These are phyloP conservation scores for Epithele typhae DNA, from an alignment of 768 basidiomycete species.

Conservation along the genomic window DNA sequence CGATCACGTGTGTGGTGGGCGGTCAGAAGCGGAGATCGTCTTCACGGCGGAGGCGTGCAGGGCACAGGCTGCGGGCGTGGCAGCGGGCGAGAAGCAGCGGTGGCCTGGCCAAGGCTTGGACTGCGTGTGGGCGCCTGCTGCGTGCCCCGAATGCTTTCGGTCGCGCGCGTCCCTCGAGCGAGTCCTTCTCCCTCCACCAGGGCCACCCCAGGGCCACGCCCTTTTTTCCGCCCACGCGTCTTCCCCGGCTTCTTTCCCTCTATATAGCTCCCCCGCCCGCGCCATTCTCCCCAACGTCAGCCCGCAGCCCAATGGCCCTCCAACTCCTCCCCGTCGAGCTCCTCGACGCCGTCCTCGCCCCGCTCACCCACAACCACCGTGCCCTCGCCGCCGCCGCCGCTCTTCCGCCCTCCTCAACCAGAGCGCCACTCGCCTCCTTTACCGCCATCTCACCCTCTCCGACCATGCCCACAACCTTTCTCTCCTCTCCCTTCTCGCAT, in stretches of 20 bases:
- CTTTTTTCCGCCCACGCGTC: constrained; percentile 2
- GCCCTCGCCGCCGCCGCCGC: constrained; percentile 46
- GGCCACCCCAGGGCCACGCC: background rate
- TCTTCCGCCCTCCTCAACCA: constrained; percentile 38
- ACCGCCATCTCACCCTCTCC: constrained; percentile 50
- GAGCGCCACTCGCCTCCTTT: constrained; percentile 59
- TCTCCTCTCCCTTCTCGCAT: constrained; percentile 53
- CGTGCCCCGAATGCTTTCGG: background rate
- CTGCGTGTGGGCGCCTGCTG: too few species aligned
- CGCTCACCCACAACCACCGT: constrained; percentile 25
- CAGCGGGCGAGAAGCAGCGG: too few species aligned
- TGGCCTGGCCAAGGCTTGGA: too few species aligned
- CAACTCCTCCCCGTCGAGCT: constrained; percentile 57
- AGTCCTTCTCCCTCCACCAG: background rate
- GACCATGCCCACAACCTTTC: constrained; percentile 39
- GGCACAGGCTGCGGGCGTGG: background rate
- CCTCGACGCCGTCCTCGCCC: constrained; percentile 46
- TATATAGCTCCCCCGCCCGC: constrained; percentile 5
- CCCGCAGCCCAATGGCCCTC: constrained; percentile 38
- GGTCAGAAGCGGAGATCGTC: constrained; percentile 6
- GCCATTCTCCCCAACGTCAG: background rate
- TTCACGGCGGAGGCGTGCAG: background rate
- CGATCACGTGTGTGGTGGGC: constrained; percentile 4
- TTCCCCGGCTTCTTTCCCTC: background rate
- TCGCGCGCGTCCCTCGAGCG: background rate